Evolutionary conservation across 495 filamentous ascomycete species (phyloP), one percentile per base, ranked within the genome.

Genomic region (Penicillium pulvis): DNA sequence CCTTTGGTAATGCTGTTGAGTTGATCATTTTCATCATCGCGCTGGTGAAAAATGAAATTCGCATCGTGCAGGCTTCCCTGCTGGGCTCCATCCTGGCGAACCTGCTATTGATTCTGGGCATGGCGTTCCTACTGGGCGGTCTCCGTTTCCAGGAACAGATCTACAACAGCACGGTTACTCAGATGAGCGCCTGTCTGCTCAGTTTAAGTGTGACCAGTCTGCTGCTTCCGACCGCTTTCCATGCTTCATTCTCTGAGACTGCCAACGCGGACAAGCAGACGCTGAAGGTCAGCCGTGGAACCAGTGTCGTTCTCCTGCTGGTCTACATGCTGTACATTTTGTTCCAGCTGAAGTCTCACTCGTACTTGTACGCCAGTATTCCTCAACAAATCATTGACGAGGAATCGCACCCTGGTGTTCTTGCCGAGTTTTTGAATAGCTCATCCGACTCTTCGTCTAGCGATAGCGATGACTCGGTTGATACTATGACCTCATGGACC

Each of bases 161-260:
- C 58, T 97, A 97, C 75, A 97, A 97, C 73, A 94, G 85, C 74
- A 95, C 90, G 24, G 90, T 95, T 49, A 96, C 92, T 3, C 91
- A 96, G 73, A 97, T 94, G 90, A 96, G 92, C 66, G 91, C 92
- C 28, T 95, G 90, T 75, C 79, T 97, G 47, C 85, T 97, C 59
- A 92, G 90, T 77, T 76, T 97, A 72, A 91, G 89, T 67, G 92
- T 96, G 19, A 91, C 88, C 69, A 95, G 91, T 75, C 78, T 97
- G 4, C 75, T 95, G 2, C 72, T 95, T 7, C 90, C 90, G 79
- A 96, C 92, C 43, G 92, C 91, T 10, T 96, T 96, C 75, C 91
- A 96, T 66, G 88, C 90, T n/a, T 92, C 91, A 0, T 96, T 90
- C 72, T 85, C 75, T 42, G 79, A 85, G 64, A 67, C 64, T n/a